Base-by-base conservation (phyloP, 805 yeast species). In the Wickerhamiella galacta region DNA sequence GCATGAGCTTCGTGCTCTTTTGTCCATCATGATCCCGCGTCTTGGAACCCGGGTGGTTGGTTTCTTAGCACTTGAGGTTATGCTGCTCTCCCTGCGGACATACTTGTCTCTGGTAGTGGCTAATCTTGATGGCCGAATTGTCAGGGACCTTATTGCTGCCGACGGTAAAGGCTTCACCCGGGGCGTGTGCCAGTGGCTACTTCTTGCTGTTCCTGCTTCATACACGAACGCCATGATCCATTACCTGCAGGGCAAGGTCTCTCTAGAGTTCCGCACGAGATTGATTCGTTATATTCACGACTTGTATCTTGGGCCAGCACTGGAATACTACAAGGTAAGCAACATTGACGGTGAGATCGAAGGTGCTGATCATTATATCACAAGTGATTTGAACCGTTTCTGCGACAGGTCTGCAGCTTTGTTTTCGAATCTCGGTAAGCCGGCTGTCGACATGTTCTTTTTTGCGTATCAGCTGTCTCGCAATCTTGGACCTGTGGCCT, bases 211-310 rank as follows among this genome's bases (percentile, higher is more conserved):
- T 40, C 96, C 96, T 2, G 93, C 95, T 0, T 74, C 90, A 3
- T 85, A 81, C 53, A 78, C 94, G 20, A 85, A 85, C 54, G 77
- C 93, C 30, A 83, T 87, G 37, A 85, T 85, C 49, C 79, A 77
- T 49, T 80, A 68, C 47, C 57, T 85, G 44, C 79, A 83, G 34
- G 70, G 75, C 47, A 66, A 80, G 44, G 58, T 85, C 37, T 72
- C 93, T 9, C 63, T 82, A 34, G 80, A 79, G 46, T 85, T 85
- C 60, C 70, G 95, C 61, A 75, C 90, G 2, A 75, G 75, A 42
- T 61, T 85, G 45, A 71, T 76, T 23, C 68, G 95, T 44, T 85
- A 85, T 52, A 70, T 85, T 44, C 95, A 85, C 56, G 95, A 85
- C 48, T 64, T 85, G 54, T 85, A 85, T 52, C 60, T 85, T 58